Base-by-base conservation (phyloP, 768 basidiomycete species). In the Naganishia friedmannii region DNA sequence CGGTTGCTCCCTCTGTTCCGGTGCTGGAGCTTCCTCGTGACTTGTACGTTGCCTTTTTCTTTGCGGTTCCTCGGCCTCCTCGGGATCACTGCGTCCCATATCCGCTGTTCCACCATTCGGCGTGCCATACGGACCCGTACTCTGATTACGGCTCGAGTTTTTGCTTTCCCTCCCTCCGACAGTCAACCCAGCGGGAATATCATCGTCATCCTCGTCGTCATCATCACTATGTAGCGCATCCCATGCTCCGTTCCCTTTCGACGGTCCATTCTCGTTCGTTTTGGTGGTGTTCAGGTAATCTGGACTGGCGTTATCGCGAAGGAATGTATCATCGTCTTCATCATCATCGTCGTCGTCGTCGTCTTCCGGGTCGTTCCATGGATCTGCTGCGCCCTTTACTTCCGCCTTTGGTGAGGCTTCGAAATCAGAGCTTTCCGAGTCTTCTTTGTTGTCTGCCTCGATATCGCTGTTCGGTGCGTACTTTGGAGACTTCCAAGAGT, bases 321-420 rank as follows among this genome's bases (percentile, higher is more conserved):
- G 57, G 48, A 51, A 51, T n/a, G 48, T 23, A 51, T 51, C n/a
- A 26, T 51, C 48, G 10, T 19, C 32, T 15, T 32, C 57, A n/a
- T 58, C 57, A n/a, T 58, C 57, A 21, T 58, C 57, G 12, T 58
- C 57, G 7, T 58, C 57, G n/a, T 58, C 57, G 57, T 58, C 57
- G 21, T 58, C 57, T 29, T 63, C 60, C n/a, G 37, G 39, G 23
- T 63, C 60, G 26, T 63, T 63, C 60, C 60, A 63, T 2, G 60
- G 60, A 34, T 63, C 60, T 2, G 39, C 3, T n/a, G 13, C 60
- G n/a, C 21, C 39, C 39, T 63, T 63, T 4, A 23, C 23, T 26
- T 63, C 60, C 1, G 42, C 21, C 10, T 63, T 10, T 13, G 32
- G n/a, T 10, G 60, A 29, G 7, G 23, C 23, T 42, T 12, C 60